Evolutionary conservation across 306 rosid genomes (phyloP), one percentile per base, ranked within the genome.

Genomic region (Macrotyloma uniflorum): DNA sequence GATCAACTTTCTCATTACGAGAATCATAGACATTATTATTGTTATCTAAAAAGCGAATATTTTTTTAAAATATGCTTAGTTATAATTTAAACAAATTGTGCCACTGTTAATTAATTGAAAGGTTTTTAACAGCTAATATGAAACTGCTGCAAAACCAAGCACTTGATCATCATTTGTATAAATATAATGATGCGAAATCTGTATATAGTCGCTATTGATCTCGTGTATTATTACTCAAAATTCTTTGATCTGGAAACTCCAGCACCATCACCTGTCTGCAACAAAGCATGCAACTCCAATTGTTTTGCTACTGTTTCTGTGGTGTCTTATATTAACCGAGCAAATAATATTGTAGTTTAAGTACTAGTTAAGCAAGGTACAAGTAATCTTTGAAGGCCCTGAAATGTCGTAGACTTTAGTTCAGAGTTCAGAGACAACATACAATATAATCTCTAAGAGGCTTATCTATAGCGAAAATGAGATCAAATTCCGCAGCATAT

Each of bases 91-190:
- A 59, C 71, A 62, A 30, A 33, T 49, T 32, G 12, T 36, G 8
- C 26, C 8, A 11, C 58, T 62, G 35, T 30, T 36, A 7, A 1
- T 38, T 64, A 42, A 61, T 79, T n/a, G 42, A 64, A 36, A 53
- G 4, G 4, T 72, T 30, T 28, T 42, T 11, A 20, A 62, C 45
- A n/a, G 14, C 43, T 38, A 38, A 24, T 30, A 51, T 38, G 65
- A 62, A 49, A 50, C n/a, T 63, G 23, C 35, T 46, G 76, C 62
- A n/a, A 47, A 33, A 69, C 16, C 24, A 46, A 71, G 23, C 83
- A 79, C 66, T 69, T 13, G 43, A 24, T 28, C n/a, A 36, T 36
- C 73, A 67, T 10, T 75, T 61, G 26, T 24, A 30, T 24, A 22
- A n/a, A n/a, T n/a, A n/a, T n/a, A n/a, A n/a, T n/a, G 20, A 76